Base-by-base conservation (phyloP, 805 yeast species). In the Yamadazyma kitorensis region DNA sequence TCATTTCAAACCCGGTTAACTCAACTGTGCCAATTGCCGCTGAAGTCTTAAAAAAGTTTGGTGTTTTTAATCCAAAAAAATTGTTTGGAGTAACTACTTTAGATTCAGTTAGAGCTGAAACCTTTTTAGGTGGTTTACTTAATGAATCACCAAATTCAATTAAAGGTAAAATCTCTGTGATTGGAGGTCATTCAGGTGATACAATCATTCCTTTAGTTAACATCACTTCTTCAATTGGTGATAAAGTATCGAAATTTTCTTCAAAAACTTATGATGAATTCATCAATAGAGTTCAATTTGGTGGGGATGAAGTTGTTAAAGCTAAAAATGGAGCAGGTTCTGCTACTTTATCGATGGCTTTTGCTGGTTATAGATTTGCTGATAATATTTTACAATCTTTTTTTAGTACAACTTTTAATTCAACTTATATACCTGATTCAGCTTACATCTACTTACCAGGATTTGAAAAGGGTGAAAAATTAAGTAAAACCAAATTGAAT, bases 261-360 rank as follows among this genome's bases (percentile, higher is more conserved):
- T 25, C 38, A 16, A 22, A 39, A 18, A 37, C 43, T 9, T 54
- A 54, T 37, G 46, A 54, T 10, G 48, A 49, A 22, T 64, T 68
- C 48, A 49, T 67, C 37, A 53, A 64, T 51, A 54, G 74, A 44
- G 74, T 68, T 24, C 74, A 67, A 48, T 68, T 59, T 42, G 95
- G 95, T 43, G 98, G 98, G 57, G 98, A 89, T 59, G 97, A 91
- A 64, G 95, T 89, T 30, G 98, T 89, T 45, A 72, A 84, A 68
- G 97, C 97, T 37, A 89, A 89, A 70, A 82, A 86, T 51, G 97
- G 97, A 45, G 81, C 81, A 33, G 97, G 97, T 25, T 86, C 96
- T 31, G 97, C 97, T 37, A 89, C 98, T 23, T 72, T 89, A 47
- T 85, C 95, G 19, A 91, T 89, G 97, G 97, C 97, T 7, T 83